A percentile compares a stretch with the other conserved stretches of the same genome.
Conservation (phyloP, 441 rosid species). For the Erodium trifolium region DNA sequence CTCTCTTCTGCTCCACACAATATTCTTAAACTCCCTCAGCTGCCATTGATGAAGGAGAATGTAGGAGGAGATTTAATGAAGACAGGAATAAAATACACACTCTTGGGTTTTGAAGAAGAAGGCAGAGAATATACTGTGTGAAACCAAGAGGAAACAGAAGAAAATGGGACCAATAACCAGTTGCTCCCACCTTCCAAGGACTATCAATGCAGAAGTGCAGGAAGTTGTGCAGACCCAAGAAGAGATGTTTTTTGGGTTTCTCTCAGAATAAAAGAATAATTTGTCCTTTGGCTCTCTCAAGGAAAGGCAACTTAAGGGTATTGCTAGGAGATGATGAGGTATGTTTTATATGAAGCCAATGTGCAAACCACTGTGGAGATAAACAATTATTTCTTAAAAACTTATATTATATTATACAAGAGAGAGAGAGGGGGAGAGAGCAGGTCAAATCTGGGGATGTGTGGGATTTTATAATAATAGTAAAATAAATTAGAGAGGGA, state of each 20-base stretch:
- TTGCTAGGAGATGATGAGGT: constrained; percentile 2
- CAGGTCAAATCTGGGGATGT: constrained; percentile 14
- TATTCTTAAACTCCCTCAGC: not conserved
- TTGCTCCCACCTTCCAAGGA: constrained; percentile 21
- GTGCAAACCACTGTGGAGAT: constrained; percentile 17
- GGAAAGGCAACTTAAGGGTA: constrained; percentile 21
- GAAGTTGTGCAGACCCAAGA: constrained; percentile 40
- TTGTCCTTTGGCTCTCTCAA: constrained; percentile 32
- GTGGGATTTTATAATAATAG: too few species aligned
- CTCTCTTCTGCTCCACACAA: constrained; percentile 9
- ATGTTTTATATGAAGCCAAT: constrained; percentile 7
- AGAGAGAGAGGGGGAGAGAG: constrained; percentile 12
- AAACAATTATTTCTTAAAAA: not conserved
- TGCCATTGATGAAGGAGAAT: constrained; percentile 15
- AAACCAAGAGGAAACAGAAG: constrained; percentile 16
- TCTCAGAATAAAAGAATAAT: constrained; percentile 8
- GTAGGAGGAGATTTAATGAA: constrained; percentile 27
- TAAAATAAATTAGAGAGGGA: too few species aligned
- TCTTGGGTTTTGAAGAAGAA: constrained; percentile 16
- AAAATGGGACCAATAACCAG: constrained; percentile 11
- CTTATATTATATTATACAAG: constrained; percentile 11
- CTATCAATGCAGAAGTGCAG: constrained; percentile 18
- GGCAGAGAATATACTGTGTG: constrained; percentile 23
- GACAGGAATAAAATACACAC: constrained; percentile 19
- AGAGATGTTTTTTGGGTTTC: constrained; percentile 13